Percentiles rank a stretch among this genome's conserved stretches.
Conservation (phyloP, 257 asterid species). For the Solanum tarijense region DNA sequence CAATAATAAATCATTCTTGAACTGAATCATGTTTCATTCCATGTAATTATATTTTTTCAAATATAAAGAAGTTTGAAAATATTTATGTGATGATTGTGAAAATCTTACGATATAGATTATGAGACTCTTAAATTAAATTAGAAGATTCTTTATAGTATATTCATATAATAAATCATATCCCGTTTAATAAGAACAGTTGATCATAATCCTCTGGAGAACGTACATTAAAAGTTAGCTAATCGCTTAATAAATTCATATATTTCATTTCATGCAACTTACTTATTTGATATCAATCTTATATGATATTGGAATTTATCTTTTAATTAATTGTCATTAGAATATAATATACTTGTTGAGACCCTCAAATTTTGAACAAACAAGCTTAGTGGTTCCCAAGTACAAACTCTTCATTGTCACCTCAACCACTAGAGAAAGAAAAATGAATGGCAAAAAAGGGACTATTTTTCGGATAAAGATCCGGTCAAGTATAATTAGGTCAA, state of each 20-base stretch:
- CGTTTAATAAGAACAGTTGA: neutral
- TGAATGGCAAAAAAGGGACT: neutral
- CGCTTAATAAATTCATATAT: neutral
- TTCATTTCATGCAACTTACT: neutral
- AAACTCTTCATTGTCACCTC: neutral
- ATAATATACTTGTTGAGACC: neutral
- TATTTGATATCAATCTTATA: neutral
- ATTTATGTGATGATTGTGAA: neutral
- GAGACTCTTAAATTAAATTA: neutral
- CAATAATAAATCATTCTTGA: neutral
- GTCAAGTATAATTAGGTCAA: too few species aligned
- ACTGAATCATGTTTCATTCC: neutral
- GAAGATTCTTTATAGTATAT: neutral
- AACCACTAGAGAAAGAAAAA: neutral
- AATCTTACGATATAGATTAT: neutral
- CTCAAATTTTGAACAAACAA: neutral
- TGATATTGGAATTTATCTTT: neutral
- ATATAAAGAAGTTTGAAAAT: neutral
- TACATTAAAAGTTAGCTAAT: neutral
- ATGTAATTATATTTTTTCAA: neutral
- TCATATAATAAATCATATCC: neutral
- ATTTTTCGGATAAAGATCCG: too few species aligned
- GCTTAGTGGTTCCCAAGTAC: neutral
- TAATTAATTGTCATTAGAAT: neutral
- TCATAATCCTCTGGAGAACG: neutral